These are phyloP conservation scores for Acmispon strigosus DNA, from an alignment of 306 rosid species.

Conservation along the genomic window DNA sequence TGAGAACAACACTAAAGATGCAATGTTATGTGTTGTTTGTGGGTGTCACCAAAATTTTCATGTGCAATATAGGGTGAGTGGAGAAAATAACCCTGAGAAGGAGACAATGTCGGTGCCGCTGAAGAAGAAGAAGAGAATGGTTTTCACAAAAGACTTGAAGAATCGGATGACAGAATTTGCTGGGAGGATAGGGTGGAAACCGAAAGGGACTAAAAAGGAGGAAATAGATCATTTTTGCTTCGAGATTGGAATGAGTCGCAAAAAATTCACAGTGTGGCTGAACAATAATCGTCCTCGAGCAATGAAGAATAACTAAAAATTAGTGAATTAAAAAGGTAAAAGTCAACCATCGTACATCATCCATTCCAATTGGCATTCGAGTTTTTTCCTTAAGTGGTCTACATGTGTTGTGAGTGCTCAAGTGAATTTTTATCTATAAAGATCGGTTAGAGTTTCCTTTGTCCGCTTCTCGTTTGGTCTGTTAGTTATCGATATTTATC, in stretches of 20 bases:
- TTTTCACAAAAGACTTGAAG: neutral
- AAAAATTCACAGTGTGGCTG: neutral
- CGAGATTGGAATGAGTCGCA: slow-evolving; percentile 6
- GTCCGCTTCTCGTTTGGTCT: too few species aligned
- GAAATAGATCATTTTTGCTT: neutral
- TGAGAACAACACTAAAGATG: neutral
- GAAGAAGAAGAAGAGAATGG: neutral
- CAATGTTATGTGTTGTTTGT: neutral
- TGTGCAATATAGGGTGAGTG: neutral
- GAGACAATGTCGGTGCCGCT: neutral
- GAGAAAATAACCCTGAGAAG: neutral
- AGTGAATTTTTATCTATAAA: too few species aligned
- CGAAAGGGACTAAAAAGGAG: neutral
- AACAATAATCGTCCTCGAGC: slow-evolving; percentile 4
- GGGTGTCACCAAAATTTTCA: neutral
- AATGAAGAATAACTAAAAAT: too few species aligned
- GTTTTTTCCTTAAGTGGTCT: too few species aligned
- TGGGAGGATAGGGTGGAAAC: neutral
- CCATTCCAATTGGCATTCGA: too few species aligned
- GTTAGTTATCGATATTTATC: too few species aligned
- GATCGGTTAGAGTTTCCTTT: too few species aligned
- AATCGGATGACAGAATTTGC: neutral
- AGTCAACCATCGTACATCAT: too few species aligned
- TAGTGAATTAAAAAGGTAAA: neutral
- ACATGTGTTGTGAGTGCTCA: too few species aligned